These are phyloP conservation scores for Trichoderma lentiforme DNA, from an alignment of 2,329 filamentous ascomycete genomes.

Conservation along the genomic window DNA sequence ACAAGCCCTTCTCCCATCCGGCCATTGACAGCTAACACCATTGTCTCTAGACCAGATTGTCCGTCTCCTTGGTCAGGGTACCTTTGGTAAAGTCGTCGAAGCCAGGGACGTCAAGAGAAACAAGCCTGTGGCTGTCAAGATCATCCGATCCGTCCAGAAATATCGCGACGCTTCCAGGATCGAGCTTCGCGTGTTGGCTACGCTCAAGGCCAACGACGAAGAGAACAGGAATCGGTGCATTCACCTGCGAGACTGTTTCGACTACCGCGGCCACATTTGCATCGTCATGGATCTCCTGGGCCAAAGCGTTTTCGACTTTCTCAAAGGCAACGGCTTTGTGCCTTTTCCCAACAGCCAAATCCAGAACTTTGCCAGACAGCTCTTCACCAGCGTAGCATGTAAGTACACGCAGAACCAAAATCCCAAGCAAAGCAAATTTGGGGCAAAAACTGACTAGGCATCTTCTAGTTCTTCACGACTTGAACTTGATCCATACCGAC, in stretches of 20 bases:
- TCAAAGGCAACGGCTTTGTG: constrained; percentile 92
- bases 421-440: not conserved
- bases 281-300: constrained; percentile 74
- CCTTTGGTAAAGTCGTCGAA: constrained; percentile 97
- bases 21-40: not conserved
- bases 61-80: constrained; percentile 90
- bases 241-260: constrained; percentile 93
- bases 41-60: constrained; percentile 70
- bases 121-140: constrained; percentile 88
- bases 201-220: constrained; percentile 84
- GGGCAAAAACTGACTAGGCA: not conserved
- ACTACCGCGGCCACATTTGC: constrained; percentile 96
- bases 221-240: constrained; percentile 95
- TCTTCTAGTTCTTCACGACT: constrained; percentile 77
- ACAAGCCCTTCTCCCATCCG: not conserved
- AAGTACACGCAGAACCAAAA: constrained; percentile 39
- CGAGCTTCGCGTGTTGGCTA: constrained; percentile 88
- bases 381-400: constrained; percentile 99
- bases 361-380: constrained; percentile 89
- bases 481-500: constrained; percentile 93
- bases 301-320: constrained; percentile 96
- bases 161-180: constrained; percentile 96
- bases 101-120: constrained; percentile 76
- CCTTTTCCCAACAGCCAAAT: constrained; percentile 99
- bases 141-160: constrained; percentile 97